phyloP scores from a whole-genome alignment of 768 basidiomycete species.

The Lactarius hengduanensis region DNA sequence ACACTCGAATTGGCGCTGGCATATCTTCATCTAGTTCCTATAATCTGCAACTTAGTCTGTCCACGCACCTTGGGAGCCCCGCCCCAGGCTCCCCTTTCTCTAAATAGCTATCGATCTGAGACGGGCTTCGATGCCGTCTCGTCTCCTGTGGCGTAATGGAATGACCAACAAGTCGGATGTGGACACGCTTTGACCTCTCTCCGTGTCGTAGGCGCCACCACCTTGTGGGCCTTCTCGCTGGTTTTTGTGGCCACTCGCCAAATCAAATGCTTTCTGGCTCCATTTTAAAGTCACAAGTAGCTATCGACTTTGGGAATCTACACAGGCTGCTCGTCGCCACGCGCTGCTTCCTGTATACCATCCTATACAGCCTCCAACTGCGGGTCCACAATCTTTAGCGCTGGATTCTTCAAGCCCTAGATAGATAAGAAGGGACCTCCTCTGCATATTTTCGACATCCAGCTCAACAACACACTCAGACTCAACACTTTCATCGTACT shows the following conservation, averaged over 20 bases:
- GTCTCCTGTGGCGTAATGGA: too few species aligned
- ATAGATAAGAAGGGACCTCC: background rate
- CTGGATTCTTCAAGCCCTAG: background rate
- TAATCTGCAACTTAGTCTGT: too few species aligned
- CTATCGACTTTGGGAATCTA: background rate
- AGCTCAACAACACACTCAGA: background rate
- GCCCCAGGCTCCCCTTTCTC: too few species aligned
- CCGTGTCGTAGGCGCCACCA: background rate
- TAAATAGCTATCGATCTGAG: too few species aligned
- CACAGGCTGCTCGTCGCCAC: background rate
- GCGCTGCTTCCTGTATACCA: background rate
- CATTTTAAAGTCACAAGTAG: background rate
- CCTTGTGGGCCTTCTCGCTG: background rate
- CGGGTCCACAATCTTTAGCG: background rate
- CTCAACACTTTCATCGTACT: background rate
- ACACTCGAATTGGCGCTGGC: too few species aligned
- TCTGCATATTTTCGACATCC: background rate
- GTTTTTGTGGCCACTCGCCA: background rate
- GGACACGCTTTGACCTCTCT: background rate
- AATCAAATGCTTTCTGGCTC: background rate
- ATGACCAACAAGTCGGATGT: too few species aligned
- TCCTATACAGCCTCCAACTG: background rate
- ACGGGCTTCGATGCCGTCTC: too few species aligned
- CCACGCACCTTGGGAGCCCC: too few species aligned
- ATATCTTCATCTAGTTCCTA: too few species aligned